These are phyloP conservation scores for Claviceps citrina DNA, from an alignment of 2,329 filamentous ascomycete species.

Conservation along the genomic window DNA sequence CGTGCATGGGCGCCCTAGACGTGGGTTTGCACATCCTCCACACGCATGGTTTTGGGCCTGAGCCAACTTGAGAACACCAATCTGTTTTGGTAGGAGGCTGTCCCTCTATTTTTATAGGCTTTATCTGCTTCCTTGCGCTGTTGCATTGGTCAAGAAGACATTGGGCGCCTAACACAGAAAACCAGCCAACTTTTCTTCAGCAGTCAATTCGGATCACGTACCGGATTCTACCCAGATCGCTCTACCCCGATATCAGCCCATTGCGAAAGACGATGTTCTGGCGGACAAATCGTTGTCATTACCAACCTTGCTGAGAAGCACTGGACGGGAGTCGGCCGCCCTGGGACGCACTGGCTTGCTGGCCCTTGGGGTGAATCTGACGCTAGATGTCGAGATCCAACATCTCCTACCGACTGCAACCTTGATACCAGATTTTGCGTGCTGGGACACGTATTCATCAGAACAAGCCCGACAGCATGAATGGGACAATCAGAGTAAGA, in stretches of 20 bases:
- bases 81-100: background rate
- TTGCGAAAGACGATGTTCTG: constrained; percentile 17
- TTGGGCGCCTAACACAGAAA: constrained; percentile 6
- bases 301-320: constrained; percentile 30
- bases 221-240: constrained; percentile 40
- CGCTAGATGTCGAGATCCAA: constrained; percentile 29
- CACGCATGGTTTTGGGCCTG: background rate
- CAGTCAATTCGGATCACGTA: constrained; percentile 33
- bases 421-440: constrained; percentile 36
- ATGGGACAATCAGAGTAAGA: constrained; percentile 28
- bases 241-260: constrained; percentile 32
- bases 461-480: constrained; percentile 36
- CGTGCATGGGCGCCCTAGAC: background rate
- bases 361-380: constrained; percentile 42
- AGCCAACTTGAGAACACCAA: background rate
- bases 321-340: constrained; percentile 30
- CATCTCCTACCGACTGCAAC: constrained; percentile 39
- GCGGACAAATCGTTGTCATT: constrained; percentile 27
- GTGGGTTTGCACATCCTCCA: background rate
- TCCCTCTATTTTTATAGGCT: background rate
- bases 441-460: constrained; percentile 33
- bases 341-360: constrained; percentile 33
- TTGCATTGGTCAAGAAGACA: background rate
- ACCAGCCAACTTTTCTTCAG: constrained; percentile 16
- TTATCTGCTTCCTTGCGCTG: background rate